Percentiles rank a stretch among this genome's conserved stretches.
Conservation (phyloP, 176 grass and related monocot species). For the Oryza rufipogon region DNA sequence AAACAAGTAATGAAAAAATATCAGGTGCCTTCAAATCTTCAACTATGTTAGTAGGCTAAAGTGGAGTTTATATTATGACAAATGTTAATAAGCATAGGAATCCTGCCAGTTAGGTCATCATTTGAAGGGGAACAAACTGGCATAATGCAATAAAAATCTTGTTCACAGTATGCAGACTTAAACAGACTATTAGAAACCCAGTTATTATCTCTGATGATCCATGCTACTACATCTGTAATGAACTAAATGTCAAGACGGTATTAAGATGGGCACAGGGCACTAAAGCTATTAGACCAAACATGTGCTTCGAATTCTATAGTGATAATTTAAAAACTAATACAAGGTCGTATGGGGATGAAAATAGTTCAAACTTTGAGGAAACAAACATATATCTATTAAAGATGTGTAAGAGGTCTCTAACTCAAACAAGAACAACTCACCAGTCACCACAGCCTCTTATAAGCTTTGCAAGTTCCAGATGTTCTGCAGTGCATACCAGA, state of each 20-base stretch:
- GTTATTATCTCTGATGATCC: background rate
- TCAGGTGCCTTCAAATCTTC: slow-evolving; percentile 15
- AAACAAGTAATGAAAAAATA: slow-evolving; percentile 26
- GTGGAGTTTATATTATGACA: background rate
- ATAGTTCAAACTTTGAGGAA: slow-evolving; percentile 19
- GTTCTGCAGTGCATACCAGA: background rate
- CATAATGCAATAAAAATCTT: slow-evolving; percentile 24
- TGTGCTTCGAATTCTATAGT: background rate
- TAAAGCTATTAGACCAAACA: slow-evolving; percentile 29
- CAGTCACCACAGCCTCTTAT: slow-evolving; percentile 29
- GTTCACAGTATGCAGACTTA: background rate
- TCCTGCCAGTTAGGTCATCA: background rate
- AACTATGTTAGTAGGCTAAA: slow-evolving; percentile 5
- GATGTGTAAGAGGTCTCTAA: background rate
- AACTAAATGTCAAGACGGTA: background rate
- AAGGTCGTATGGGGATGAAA: slow-evolving; percentile 21
- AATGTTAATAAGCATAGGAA: slow-evolving; percentile 24
- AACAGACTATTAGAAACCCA: slow-evolving; percentile 8
- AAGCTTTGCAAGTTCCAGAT: slow-evolving; percentile 26
- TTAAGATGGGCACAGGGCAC: slow-evolving; percentile 6
- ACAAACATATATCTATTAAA: slow-evolving; percentile 20
- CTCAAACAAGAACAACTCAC: slow-evolving; percentile 27
- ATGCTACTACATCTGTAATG: slow-evolving; percentile 30
- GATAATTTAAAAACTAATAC: background rate
- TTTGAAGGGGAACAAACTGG: background rate